phyloP scores from a whole-genome alignment of 169 alveolate genomes.

The Eimeria maxima region DNA sequence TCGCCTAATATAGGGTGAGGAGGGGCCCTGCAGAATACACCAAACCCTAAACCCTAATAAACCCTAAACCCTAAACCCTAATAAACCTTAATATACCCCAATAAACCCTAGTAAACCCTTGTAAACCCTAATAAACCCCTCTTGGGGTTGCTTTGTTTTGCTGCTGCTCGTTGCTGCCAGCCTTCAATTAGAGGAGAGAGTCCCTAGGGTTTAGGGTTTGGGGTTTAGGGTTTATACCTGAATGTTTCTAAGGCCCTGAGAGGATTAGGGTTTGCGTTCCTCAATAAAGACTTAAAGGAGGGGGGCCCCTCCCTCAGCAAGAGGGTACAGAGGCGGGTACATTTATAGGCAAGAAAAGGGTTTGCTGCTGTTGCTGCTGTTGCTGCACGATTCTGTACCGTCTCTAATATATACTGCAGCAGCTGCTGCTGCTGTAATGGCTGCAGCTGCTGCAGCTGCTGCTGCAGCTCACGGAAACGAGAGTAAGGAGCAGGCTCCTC shows the following conservation, averaged over 20 bases:
- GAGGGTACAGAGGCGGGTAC: slow-evolving; percentile 11
- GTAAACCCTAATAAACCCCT: not conserved
- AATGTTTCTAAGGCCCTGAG: not conserved
- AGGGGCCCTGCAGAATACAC: not conserved
- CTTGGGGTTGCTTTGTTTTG: not conserved
- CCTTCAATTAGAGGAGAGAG: not conserved
- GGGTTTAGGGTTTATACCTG: slow-evolving; percentile 3
- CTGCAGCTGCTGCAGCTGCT: not conserved
- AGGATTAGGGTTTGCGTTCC: not conserved
- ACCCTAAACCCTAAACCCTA: slow-evolving; percentile 8
- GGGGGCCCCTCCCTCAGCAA: slow-evolving; percentile 27
- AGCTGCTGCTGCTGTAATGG: too few relatives aligned
- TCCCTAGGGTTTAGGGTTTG: not conserved
- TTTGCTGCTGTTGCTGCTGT: slow-evolving; percentile 5
- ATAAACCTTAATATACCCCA: not conserved
- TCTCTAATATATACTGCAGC: not conserved
- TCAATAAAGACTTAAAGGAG: not conserved
- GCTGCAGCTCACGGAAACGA: slow-evolving; percentile 29
- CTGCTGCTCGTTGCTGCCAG: not conserved
- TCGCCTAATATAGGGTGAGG: not conserved
- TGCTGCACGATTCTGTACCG: not conserved
- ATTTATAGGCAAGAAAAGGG: slow-evolving; percentile 12
- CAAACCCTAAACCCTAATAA: not conserved
- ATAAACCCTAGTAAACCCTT: not conserved
- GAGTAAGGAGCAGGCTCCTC: slow-evolving; percentile 13